Evolutionary conservation across 2,329 filamentous ascomycete genomes (phyloP).

Genomic region (Arachnomyces sp.): DNA sequence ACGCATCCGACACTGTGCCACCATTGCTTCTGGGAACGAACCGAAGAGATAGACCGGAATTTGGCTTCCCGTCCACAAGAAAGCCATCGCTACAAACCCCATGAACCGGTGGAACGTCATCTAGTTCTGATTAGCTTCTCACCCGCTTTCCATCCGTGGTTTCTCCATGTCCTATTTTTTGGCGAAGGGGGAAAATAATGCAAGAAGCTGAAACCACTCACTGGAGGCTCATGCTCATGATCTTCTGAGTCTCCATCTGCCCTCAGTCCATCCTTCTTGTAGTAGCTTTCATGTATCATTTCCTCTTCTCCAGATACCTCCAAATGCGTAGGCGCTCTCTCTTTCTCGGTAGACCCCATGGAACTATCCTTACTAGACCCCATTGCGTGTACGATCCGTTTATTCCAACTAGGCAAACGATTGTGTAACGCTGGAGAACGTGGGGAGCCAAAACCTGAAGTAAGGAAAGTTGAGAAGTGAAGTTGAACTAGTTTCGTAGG

Average conservation of each 20-base stretch:
- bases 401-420: too few relatives aligned
- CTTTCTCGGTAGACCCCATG: too few relatives aligned
- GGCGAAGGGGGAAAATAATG: conserved; percentile 14
- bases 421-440: too few relatives aligned
- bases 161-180: too few relatives aligned
- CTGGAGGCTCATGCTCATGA: conserved; percentile 40
- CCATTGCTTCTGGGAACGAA: conserved; percentile 15
- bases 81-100: conserved; percentile 50
- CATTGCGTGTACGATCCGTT: too few relatives aligned
- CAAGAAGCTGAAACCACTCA: conserved; percentile 18
- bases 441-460: too few relatives aligned
- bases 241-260: conserved; percentile 41
- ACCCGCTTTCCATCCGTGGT: too few relatives aligned
- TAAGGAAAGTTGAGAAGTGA: too few relatives aligned
- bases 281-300: conserved; percentile 33
- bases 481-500: neutral
- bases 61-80: conserved; percentile 54
- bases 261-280: conserved; percentile 39
- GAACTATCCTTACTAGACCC: neutral
- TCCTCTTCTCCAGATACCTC: conserved; percentile 22
- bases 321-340: conserved; percentile 21
- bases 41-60: conserved; percentile 50
- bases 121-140: conserved; percentile 14
- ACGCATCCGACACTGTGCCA: neutral
- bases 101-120: conserved; percentile 46